A percentile compares a stretch with the other conserved stretches of the same genome.
phyloP scores from a whole-genome alignment of 2,329 filamentous ascomycete species.

The Leptographium wingfieldii region DNA sequence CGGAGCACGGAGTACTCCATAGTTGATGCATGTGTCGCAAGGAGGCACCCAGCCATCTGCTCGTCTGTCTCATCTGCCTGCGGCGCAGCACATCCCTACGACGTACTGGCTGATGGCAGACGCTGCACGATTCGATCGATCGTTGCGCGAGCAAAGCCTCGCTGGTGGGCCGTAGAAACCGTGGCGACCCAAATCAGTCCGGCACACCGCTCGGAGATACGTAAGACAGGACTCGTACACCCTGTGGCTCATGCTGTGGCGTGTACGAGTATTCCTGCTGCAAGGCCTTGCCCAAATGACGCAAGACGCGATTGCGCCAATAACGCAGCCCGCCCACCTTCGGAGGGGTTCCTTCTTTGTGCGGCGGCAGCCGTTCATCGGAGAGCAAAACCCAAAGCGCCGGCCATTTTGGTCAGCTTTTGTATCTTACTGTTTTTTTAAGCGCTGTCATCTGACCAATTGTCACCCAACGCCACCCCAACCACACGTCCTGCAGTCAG shows the following conservation, averaged over 20 bases:
- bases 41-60: too few species aligned
- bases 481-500: background rate
- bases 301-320: background rate
- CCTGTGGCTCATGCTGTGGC: background rate
- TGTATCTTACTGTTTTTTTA: background rate
- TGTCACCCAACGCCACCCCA: background rate
- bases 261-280: background rate
- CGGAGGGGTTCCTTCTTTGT: background rate
- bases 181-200: too few species aligned
- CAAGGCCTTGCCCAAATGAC: slow-evolving; percentile 1
- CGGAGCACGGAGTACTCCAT: too few species aligned
- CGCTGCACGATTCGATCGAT: background rate
- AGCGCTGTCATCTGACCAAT: background rate
- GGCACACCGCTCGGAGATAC: too few species aligned
- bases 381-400: slow-evolving; percentile 8
- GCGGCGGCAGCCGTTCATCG: slow-evolving; percentile 7
- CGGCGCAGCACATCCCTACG: background rate
- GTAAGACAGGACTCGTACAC: too few species aligned
- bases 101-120: background rate
- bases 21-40: too few species aligned
- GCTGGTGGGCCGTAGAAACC: too few species aligned
- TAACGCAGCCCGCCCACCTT: background rate
- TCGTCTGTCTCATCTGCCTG: too few species aligned
- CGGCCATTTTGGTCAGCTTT: slow-evolving; percentile 3
- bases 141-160: too few species aligned